Percentiles rank a stretch among this genome's conserved stretches.
Conservation (phyloP, 164 flowering plant genomes). For the Santalum album region DNA sequence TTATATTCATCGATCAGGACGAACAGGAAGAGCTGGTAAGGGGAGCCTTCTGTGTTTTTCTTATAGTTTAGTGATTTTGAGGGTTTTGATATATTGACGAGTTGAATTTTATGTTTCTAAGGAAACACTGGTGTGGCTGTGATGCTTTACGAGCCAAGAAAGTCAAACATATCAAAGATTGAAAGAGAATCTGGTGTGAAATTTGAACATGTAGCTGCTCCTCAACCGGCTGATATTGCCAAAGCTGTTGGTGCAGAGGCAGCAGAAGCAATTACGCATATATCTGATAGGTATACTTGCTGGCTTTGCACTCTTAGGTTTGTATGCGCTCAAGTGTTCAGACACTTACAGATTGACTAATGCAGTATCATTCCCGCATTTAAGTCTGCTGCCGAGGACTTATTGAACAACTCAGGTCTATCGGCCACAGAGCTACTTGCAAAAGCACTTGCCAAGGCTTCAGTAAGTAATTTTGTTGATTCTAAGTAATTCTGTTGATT, state of each 20-base stretch:
- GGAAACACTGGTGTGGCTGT: conserved; percentile 91
- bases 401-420: conserved; percentile 52
- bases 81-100: conserved; percentile 2
- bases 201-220: conserved; percentile 83
- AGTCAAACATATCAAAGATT: conserved; percentile 54
- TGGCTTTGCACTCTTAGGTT: neutral
- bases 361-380: conserved; percentile 93
- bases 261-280: conserved; percentile 47
- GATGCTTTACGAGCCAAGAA: conserved; percentile 86
- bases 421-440: conserved; percentile 80
- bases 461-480: conserved; percentile 36
- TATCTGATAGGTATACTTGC: conserved; percentile 64
- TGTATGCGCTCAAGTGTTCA: neutral
- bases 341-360: neutral
- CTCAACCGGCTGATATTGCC: conserved; percentile 84
- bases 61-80: neutral
- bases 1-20: conserved; percentile 95
- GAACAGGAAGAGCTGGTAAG: conserved; percentile 94
- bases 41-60: neutral
- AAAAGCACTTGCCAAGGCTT: conserved; percentile 87
- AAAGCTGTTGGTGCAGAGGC: conserved; percentile 75
- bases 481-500: neutral
- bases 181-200: conserved; percentile 91
- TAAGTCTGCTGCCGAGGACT: conserved; percentile 72
- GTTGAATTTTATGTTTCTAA: conserved; percentile 11